Percentiles rank a stretch among this genome's conserved stretches.
phyloP scores from a whole-genome alignment of 805 yeast genomes.

The Nakazawaea ishiwadae region DNA sequence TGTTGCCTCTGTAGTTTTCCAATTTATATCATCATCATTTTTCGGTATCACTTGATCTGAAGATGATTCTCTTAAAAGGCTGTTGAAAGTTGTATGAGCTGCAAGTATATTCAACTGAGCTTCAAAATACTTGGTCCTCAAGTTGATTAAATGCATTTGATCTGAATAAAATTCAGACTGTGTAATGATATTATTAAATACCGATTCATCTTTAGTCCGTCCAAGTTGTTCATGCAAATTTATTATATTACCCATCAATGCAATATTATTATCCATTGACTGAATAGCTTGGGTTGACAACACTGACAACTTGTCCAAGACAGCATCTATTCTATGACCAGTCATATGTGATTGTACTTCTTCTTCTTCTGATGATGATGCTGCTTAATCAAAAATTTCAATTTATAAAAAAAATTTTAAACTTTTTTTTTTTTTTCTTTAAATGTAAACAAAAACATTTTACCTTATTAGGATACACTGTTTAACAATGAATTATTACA shows the following conservation, averaged over 20 bases:
- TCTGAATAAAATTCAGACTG: slow-evolving; percentile 3
- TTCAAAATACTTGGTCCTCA: slow-evolving; percentile 29
- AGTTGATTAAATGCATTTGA: slow-evolving; percentile 18
- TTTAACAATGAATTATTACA: too few species aligned
- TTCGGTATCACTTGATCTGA: slow-evolving; percentile 17
- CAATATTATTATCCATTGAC: slow-evolving; percentile 12
- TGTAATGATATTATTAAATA: neutral
- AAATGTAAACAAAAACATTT: too few species aligned
- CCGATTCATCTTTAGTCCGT: neutral
- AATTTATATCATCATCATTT: slow-evolving; percentile 30
- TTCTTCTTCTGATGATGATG: too few species aligned
- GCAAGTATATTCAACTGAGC: slow-evolving; percentile 27
- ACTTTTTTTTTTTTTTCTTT: too few species aligned
- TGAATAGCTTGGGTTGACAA: slow-evolving; percentile 8
- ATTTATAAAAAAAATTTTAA: too few species aligned
- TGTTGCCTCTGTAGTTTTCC: slow-evolving; percentile 43
- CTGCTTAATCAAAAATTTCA: too few species aligned
- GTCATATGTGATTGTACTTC: neutral
- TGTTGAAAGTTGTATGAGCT: slow-evolving; percentile 14
- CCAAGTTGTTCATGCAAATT: slow-evolving; percentile 5
- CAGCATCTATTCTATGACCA: neutral
- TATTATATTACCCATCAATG: slow-evolving; percentile 11
- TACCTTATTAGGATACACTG: too few species aligned
- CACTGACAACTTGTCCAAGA: neutral
- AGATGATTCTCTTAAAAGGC: slow-evolving; percentile 14